Evolutionary conservation across 2,329 filamentous ascomycete species (phyloP).

Genomic region (Dothistroma pini): DNA sequence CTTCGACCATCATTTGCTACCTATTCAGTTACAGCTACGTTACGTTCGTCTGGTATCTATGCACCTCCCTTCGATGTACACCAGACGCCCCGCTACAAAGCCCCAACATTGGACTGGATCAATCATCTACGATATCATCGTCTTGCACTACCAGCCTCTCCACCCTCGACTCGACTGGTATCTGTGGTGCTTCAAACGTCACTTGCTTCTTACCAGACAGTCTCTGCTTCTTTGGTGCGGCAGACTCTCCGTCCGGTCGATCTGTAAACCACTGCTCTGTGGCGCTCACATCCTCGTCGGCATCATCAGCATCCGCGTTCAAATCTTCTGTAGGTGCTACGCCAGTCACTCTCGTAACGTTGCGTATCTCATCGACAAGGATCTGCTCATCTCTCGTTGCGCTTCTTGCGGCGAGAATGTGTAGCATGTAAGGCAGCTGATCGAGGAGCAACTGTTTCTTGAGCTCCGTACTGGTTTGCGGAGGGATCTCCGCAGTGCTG

Average conservation of each 20-base stretch:
- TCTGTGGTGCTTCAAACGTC: slow-evolving; percentile 21
- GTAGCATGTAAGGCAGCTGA: slow-evolving; percentile 77
- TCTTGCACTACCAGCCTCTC: slow-evolving; percentile 43
- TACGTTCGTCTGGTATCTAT: not conserved
- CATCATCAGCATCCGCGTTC: slow-evolving; percentile 27
- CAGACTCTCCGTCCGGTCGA: slow-evolving; percentile 30
- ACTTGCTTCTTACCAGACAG: slow-evolving; percentile 10
- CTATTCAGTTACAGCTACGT: not conserved
- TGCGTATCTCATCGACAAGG: slow-evolving; percentile 52
- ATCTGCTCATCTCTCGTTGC: slow-evolving; percentile 19
- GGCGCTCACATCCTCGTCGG: slow-evolving; percentile 1
- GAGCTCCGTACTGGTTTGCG: slow-evolving; percentile 42
- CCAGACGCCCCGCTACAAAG: slow-evolving; percentile 18
- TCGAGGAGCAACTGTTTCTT: slow-evolving; percentile 76
- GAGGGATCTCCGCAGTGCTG: not conserved
- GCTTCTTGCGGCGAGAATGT: slow-evolving; percentile 49
- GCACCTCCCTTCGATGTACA: not conserved
- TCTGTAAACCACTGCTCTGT: slow-evolving; percentile 45
- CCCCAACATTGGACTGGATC: too few relatives aligned
- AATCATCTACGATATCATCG: slow-evolving; percentile 47
- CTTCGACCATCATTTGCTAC: not conserved
- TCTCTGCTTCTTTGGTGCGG: slow-evolving; percentile 12
- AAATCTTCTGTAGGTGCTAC: slow-evolving; percentile 37
- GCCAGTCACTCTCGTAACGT: slow-evolving; percentile 64
- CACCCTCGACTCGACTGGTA: slow-evolving; percentile 30